phyloP scores from a whole-genome alignment of 2,329 filamentous ascomycete genomes.

The Lachnellula subtilissima region DNA sequence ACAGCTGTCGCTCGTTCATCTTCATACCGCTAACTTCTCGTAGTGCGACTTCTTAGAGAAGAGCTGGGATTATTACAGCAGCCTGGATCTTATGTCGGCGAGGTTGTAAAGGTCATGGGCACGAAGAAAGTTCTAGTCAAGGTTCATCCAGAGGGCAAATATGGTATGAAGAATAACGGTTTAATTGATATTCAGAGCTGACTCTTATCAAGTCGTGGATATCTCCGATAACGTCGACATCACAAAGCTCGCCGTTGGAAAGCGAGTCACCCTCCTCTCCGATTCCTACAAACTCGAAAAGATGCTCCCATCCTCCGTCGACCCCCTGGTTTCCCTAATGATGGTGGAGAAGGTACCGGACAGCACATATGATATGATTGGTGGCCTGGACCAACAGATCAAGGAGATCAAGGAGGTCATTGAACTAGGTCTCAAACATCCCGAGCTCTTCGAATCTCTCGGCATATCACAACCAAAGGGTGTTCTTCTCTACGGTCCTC shows the following conservation, averaged over 20 bases:
- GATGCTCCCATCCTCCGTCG: constrained; percentile 95
- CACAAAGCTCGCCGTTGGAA: constrained; percentile 90
- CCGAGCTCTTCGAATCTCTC: constrained; percentile 97
- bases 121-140: constrained; percentile 99
- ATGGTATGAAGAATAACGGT: constrained; percentile 57
- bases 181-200: constrained; percentile 8
- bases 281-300: constrained; percentile 99
- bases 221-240: constrained; percentile 93
- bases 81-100: constrained; percentile 94
- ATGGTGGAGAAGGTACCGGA: constrained; percentile 99
- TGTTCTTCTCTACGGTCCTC: constrained; percentile 91
- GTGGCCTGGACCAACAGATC: constrained; percentile 96
- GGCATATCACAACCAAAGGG: constrained; percentile 98
- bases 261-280: constrained; percentile 92
- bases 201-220: constrained; percentile 70
- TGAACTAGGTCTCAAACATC: constrained; percentile 95
- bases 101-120: constrained; percentile 99
- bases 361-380: constrained; percentile 99
- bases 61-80: constrained; percentile 95
- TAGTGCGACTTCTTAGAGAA: constrained; percentile 84
- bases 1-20: not conserved
- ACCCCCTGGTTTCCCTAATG: constrained; percentile 98
- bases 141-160: constrained; percentile 99
- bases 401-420: constrained; percentile 99
- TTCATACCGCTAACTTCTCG: constrained; percentile 17